These are phyloP conservation scores for Trametes cubensis DNA, from an alignment of 768 basidiomycete genomes.

Conservation along the genomic window DNA sequence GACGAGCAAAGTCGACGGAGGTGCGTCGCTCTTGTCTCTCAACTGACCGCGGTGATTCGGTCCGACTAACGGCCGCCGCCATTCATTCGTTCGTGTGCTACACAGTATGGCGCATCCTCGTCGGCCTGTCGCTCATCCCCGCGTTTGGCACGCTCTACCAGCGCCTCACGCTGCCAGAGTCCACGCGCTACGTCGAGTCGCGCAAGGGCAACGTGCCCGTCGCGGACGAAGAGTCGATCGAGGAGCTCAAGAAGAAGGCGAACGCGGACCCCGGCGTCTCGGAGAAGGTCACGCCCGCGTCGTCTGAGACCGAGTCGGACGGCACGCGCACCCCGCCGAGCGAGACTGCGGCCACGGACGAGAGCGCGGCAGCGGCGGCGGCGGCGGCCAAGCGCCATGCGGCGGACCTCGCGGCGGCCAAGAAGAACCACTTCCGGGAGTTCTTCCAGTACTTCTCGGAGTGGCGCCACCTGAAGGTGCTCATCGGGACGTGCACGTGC, in stretches of 20 bases:
- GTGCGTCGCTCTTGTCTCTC: conserved; percentile 39
- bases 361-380: neutral
- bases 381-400: conserved; percentile 5
- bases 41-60: neutral
- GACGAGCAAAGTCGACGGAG: conserved; percentile 69
- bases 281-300: conserved; percentile 36
- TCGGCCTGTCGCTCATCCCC: conserved; percentile 76
- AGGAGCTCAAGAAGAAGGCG: conserved; percentile 36
- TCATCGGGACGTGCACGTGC: conserved; percentile 66
- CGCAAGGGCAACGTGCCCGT: conserved; percentile 34
- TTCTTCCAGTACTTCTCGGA: conserved; percentile 70
- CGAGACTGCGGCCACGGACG: conserved; percentile 1
- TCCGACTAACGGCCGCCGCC: neutral
- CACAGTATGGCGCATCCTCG: conserved; percentile 70
- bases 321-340: conserved; percentile 18
- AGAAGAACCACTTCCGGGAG: conserved; percentile 59
- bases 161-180: conserved; percentile 73
- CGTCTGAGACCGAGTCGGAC: conserved; percentile 4
- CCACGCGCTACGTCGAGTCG: conserved; percentile 54
- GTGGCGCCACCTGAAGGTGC: conserved; percentile 67
- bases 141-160: conserved; percentile 77
- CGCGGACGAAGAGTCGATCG: conserved; percentile 32
- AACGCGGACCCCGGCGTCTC: conserved; percentile 27
- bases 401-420: conserved; percentile 34
- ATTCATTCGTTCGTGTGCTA: neutral